A percentile compares a stretch with the other conserved stretches of the same genome.
Conservation (phyloP, 148 eudicot species). For the Rhododendron vialii region DNA sequence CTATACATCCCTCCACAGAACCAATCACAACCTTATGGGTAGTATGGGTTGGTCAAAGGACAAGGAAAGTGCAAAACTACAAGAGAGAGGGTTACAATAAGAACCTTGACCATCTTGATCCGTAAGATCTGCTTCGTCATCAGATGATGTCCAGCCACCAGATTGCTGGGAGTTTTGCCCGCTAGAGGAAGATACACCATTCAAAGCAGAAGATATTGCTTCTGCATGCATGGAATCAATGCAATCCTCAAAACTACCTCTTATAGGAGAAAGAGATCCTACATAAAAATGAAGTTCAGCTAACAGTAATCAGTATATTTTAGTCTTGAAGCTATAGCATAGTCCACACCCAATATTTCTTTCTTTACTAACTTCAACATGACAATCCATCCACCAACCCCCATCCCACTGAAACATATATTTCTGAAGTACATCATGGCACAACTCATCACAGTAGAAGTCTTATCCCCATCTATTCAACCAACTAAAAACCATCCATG, state of each 20-base stretch:
- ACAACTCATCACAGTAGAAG: neutral
- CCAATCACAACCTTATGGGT: neutral
- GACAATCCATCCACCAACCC: neutral
- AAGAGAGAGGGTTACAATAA: neutral
- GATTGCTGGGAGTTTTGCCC: constrained; percentile 25
- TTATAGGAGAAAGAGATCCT: constrained; percentile 72
- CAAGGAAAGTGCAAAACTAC: neutral
- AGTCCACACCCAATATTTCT: neutral
- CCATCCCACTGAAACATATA: neutral
- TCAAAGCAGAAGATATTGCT: constrained; percentile 61
- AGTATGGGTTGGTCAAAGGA: neutral
- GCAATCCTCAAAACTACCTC: constrained; percentile 52
- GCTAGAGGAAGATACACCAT: constrained; percentile 69
- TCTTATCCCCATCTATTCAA: neutral
- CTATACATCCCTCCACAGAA: neutral
- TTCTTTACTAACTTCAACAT: neutral
- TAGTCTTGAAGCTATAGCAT: neutral
- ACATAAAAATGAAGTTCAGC: constrained; percentile 4
- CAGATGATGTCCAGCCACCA: constrained; percentile 81
- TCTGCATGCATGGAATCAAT: constrained; percentile 60
- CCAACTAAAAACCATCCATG: neutral
- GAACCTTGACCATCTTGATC: constrained; percentile 47
- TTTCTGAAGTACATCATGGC: neutral
- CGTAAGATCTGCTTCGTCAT: constrained; percentile 75
- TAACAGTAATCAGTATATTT: neutral